phyloP scores from a whole-genome alignment of 257 asterid species.

The Plantago ovata region DNA sequence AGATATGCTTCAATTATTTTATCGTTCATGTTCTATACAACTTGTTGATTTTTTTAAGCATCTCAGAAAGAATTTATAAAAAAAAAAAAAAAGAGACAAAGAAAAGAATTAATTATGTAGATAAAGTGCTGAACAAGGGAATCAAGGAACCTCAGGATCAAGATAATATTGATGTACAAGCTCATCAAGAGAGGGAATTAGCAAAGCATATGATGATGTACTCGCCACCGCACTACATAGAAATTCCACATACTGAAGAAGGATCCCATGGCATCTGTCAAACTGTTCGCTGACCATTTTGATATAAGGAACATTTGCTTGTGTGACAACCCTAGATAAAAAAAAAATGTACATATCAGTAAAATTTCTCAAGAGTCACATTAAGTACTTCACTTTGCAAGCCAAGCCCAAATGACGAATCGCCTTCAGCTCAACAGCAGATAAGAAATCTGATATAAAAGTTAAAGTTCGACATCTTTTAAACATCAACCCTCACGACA shows the following conservation, averaged over 20 bases:
- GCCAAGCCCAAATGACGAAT: neutral
- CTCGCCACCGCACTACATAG: conserved; percentile 86
- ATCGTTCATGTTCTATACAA: neutral
- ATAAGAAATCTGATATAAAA: neutral
- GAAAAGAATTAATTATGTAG: conserved; percentile 5
- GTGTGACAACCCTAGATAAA: conserved; percentile 77
- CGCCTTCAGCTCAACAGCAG: neutral
- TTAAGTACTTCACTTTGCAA: neutral
- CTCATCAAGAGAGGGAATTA: conserved; percentile 86
- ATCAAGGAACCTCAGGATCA: conserved; percentile 83
- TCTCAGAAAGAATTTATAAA: conserved; percentile 3
- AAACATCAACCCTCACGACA: neutral
- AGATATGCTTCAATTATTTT: neutral
- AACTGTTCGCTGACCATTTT: conserved; percentile 98
- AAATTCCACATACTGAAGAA: conserved; percentile 98
- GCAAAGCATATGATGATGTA: conserved; percentile 65
- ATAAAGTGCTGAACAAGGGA: conserved; percentile 18
- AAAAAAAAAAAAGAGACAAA: conserved; percentile 3
- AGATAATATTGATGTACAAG: conserved; percentile 93
- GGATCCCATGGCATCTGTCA: conserved; percentile 97
- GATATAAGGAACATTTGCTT: conserved; percentile 81
- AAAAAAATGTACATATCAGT: conserved; percentile 4
- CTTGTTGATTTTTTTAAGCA: neutral
- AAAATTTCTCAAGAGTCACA: neutral
- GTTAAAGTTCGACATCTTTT: conserved; percentile 2